Evolutionary conservation across 1,284 basidiomycete genomes (phyloP).

Genomic region (Marasmius tenuissimus): DNA sequence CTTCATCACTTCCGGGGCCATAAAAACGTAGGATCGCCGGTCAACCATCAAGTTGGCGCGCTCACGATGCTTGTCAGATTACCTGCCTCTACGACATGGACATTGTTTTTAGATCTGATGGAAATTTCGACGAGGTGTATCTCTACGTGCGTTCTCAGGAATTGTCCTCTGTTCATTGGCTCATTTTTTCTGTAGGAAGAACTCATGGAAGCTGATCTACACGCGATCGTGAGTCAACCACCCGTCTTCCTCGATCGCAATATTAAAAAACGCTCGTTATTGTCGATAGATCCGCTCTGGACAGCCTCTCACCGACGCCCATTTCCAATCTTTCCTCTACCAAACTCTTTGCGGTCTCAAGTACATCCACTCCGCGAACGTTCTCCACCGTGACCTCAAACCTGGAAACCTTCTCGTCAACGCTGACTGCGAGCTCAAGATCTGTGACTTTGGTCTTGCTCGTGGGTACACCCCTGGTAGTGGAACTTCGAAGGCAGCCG

Average conservation of each 20-base stretch:
- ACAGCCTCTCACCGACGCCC: slow-evolving; percentile 96
- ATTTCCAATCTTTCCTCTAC: slow-evolving; percentile 98
- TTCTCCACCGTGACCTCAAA: slow-evolving; percentile 97
- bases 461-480: slow-evolving; percentile 89
- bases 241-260: neutral
- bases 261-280: slow-evolving; percentile 6
- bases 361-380: slow-evolving; percentile 99
- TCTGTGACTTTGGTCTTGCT: slow-evolving; percentile 98
- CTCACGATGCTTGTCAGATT: slow-evolving; percentile 48
- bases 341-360: slow-evolving; percentile 98
- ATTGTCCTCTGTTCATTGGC: neutral
- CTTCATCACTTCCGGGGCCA: slow-evolving; percentile 96
- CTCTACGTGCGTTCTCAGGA: slow-evolving; percentile 68
- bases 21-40: slow-evolving; percentile 73
- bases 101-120: slow-evolving; percentile 85
- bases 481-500: slow-evolving; percentile 63
- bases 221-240: slow-evolving; percentile 82
- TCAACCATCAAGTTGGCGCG: slow-evolving; percentile 7
- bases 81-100: slow-evolving; percentile 97
- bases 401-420: slow-evolving; percentile 97
- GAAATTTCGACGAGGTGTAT: slow-evolving; percentile 95
- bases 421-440: slow-evolving; percentile 97
- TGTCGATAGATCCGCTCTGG: slow-evolving; percentile 86
- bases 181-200: slow-evolving; percentile 65
- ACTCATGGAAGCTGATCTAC: slow-evolving; percentile 99